phyloP scores from a whole-genome alignment of 2,329 filamentous ascomycete species.

The Ascomycota sp. region DNA sequence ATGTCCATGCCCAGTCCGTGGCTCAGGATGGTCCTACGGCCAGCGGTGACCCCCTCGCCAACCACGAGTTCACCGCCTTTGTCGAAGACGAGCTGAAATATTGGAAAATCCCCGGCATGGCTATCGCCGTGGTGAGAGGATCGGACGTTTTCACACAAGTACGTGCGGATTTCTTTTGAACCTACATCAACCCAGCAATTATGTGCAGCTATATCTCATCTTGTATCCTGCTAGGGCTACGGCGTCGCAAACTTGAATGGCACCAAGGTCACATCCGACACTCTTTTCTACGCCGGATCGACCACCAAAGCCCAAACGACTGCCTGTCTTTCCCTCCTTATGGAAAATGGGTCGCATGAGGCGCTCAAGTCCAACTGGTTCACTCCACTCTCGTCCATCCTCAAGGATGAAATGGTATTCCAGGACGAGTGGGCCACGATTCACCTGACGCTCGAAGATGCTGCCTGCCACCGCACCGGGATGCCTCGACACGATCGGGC shows the following conservation, averaged over 20 bases:
- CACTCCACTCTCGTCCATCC: constrained; percentile 21
- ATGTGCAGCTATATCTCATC: not conserved
- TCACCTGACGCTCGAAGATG: constrained; percentile 29
- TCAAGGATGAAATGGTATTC: constrained; percentile 29
- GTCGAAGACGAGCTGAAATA: constrained; percentile 4
- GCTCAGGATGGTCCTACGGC: no score
- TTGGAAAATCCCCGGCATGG: constrained; percentile 9
- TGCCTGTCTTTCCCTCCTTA: constrained; percentile 24
- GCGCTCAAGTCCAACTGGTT: constrained; percentile 19
- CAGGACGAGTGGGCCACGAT: constrained; percentile 20
- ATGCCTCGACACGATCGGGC: constrained; percentile 18
- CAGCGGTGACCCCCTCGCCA: not conserved
- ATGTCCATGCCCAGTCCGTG: no score
- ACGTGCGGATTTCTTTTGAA: not conserved
- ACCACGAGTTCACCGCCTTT: constrained; percentile 2
- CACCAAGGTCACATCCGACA: constrained; percentile 19
- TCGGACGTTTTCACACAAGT: constrained; percentile 8
- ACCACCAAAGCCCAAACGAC: constrained; percentile 33
- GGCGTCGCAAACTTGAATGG: constrained; percentile 12
- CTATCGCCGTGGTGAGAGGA: constrained; percentile 9
- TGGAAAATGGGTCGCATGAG: constrained; percentile 17
- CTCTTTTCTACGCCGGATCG: constrained; percentile 31
- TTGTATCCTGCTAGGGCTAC: constrained; percentile 6
- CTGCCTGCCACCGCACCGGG: constrained; percentile 28
- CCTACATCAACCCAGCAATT: not conserved